Evolutionary conservation across 352 stramenopile genomes (phyloP).

Genomic region (Globisporangium nodosum): DNA sequence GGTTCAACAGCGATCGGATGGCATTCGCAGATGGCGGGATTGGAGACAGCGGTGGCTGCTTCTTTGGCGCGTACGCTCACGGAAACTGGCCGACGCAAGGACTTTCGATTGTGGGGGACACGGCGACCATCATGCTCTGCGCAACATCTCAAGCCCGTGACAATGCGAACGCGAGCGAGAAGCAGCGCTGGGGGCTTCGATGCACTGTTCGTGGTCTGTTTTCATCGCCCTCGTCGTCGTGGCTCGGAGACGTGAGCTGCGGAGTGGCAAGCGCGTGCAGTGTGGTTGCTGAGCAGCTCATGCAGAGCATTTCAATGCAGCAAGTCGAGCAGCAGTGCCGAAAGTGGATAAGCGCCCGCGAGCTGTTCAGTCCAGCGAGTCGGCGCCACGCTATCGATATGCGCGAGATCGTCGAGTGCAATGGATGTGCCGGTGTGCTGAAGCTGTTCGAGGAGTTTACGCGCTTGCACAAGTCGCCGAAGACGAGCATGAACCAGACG

Average conservation of each 20-base stretch:
- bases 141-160: constrained; percentile 50
- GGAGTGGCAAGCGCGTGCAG: constrained; percentile 32
- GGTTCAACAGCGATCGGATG: constrained; percentile 53
- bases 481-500: constrained; percentile 10
- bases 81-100: constrained; percentile 55
- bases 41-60: constrained; percentile 58
- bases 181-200: constrained; percentile 51
- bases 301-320: constrained; percentile 25
- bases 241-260: constrained; percentile 25
- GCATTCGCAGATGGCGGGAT: constrained; percentile 53
- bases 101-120: constrained; percentile 56
- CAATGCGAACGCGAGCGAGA: constrained; percentile 24
- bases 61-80: constrained; percentile 45
- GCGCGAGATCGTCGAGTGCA: constrained; percentile 19
- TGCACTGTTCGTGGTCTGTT: constrained; percentile 46
- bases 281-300: constrained; percentile 29
- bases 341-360: constrained; percentile 19
- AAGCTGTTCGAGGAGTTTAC: not conserved
- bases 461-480: constrained; percentile 13
- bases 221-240: constrained; percentile 10
- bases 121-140: constrained; percentile 61
- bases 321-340: constrained; percentile 24
- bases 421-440: constrained; percentile 14
- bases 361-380: constrained; percentile 16
- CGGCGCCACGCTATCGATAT: constrained; percentile 3